Base-by-base conservation (phyloP, 495 filamentous ascomycete species). In the Xylaria curta region DNA sequence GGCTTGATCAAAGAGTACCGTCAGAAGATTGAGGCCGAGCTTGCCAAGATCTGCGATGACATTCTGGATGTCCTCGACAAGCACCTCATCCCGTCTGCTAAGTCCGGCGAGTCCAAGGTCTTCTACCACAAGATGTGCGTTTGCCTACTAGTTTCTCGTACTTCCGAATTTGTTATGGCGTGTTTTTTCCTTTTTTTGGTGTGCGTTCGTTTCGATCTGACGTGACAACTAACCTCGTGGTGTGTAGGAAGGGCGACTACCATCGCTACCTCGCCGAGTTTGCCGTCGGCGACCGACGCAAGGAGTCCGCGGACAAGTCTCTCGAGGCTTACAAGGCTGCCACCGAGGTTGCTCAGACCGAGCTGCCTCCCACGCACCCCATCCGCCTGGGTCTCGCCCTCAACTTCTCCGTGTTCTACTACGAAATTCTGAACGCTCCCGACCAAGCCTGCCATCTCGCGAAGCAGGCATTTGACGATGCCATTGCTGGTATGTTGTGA, bases 391-490 rank as follows among this genome's bases (percentile, higher is more conserved):
- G 96, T 80, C 91, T 99, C 75, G 96, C 96, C 78, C 91, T 98
- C 65, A 99, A 99, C 93, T 98, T 99, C 89, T 99, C 96, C 56
- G 96, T 99, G 78, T 99, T 99, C 89, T 98, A 99, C 91, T 99
- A 99, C 81, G 96, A 99, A 88, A 99, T 99, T 84, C 88, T 98
- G 78, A 99, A 98, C 87, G 96, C 96, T 26, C 96, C 96, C 71
- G 96, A 99, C 84, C 95, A 97, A 84, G 96, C 96, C 76, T 98
- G 96, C 90, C 96, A 98, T 81, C 92, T 99, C 73, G 96, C 96
- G 83, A 99, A 99, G 91, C 94, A 98, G 84, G 95, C 97, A 36
- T 99, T 99, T 78, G 96, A 99, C 82, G 96, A 99, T 85, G 96
- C 96, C 74, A 99, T 99, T 88, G 96, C 96, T 75, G 93, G 93